Percentiles rank a stretch among this genome's conserved stretches.
These are phyloP conservation scores for Arthrinium puccinioides DNA, from an alignment of 2,329 filamentous ascomycete genomes.

Conservation along the genomic window DNA sequence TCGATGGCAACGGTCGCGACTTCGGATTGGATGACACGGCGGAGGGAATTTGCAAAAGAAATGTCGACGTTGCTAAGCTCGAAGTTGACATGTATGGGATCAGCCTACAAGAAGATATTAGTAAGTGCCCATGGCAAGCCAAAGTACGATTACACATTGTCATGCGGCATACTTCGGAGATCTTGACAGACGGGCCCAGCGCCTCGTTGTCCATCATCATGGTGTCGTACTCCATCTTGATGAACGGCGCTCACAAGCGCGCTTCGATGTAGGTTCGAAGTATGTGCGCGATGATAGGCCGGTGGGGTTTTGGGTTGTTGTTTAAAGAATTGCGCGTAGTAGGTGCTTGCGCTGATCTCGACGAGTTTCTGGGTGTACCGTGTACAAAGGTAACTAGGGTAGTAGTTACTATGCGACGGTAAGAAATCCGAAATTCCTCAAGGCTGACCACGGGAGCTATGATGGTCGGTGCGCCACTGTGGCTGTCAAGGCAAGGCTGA, in stretches of 20 bases:
- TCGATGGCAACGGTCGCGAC: slow-evolving; percentile 94
- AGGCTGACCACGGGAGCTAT: too few relatives aligned
- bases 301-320: too few relatives aligned
- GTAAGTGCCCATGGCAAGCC: slow-evolving; percentile 12
- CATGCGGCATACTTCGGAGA: slow-evolving; percentile 41
- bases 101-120: slow-evolving; percentile 48
- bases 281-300: too few relatives aligned
- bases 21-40: slow-evolving; percentile 85
- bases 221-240: slow-evolving; percentile 50
- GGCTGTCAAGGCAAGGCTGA: too few relatives aligned
- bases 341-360: too few relatives aligned
- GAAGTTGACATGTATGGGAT: slow-evolving; percentile 79
- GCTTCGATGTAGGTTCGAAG: too few relatives aligned
- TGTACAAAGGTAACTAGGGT: too few relatives aligned
- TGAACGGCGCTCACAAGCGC: slow-evolving; percentile 1
- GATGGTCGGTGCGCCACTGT: too few relatives aligned
- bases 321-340: too few relatives aligned
- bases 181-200: slow-evolving; percentile 50
- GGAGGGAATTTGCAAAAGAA: slow-evolving; percentile 85
- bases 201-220: slow-evolving; percentile 54
- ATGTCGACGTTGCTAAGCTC: slow-evolving; percentile 84
- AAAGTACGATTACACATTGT: slow-evolving; percentile 1
- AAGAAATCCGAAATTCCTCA: too few relatives aligned
- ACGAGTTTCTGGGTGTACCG: too few relatives aligned
- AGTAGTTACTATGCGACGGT: too few relatives aligned